Evolutionary conservation across 768 basidiomycete species (phyloP).

Genomic region (Amanita thiersii): DNA sequence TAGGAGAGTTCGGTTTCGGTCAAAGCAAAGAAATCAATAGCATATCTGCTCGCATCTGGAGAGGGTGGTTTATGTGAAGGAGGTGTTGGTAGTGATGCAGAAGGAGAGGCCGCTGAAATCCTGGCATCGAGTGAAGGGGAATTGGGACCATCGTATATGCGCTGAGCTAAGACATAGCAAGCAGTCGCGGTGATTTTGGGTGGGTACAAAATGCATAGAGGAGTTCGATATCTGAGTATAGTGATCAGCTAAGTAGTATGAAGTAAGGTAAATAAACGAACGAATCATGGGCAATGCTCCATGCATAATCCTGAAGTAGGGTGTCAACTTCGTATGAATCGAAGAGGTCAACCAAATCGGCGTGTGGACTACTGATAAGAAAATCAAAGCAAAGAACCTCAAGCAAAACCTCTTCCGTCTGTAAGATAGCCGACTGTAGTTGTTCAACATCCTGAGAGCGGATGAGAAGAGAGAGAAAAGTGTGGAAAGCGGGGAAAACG

Average conservation of each 20-base stretch:
- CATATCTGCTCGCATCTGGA: conserved; percentile 61
- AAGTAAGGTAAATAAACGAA: conserved; percentile 25
- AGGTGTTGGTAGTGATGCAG: conserved; percentile 73
- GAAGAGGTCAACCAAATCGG: conserved; percentile 66
- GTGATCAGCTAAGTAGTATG: background rate
- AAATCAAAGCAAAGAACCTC: conserved; percentile 87
- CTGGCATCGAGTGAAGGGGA: conserved; percentile 69
- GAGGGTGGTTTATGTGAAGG: conserved; percentile 70
- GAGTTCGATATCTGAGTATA: conserved; percentile 60
- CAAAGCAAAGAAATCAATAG: conserved; percentile 59
- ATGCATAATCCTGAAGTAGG: conserved; percentile 64
- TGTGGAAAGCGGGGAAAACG: background rate
- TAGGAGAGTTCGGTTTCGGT: conserved; percentile 46
- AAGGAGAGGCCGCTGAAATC: conserved; percentile 62
- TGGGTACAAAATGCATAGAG: conserved; percentile 64
- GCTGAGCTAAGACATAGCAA: conserved; percentile 72
- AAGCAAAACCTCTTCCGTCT: conserved; percentile 70
- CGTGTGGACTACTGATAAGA: conserved; percentile 69
- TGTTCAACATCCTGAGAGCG: conserved; percentile 62
- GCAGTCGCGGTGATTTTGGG: conserved; percentile 69
- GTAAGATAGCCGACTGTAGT: conserved; percentile 58
- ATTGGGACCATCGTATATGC: conserved; percentile 63
- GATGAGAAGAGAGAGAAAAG: conserved; percentile 8
- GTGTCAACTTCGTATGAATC: conserved; percentile 39
- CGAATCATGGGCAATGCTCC: conserved; percentile 89